Evolutionary conservation across 164 flowering plant species (phyloP), one percentile per base, ranked within the genome.

Genomic region (Berberis vulgaris): DNA sequence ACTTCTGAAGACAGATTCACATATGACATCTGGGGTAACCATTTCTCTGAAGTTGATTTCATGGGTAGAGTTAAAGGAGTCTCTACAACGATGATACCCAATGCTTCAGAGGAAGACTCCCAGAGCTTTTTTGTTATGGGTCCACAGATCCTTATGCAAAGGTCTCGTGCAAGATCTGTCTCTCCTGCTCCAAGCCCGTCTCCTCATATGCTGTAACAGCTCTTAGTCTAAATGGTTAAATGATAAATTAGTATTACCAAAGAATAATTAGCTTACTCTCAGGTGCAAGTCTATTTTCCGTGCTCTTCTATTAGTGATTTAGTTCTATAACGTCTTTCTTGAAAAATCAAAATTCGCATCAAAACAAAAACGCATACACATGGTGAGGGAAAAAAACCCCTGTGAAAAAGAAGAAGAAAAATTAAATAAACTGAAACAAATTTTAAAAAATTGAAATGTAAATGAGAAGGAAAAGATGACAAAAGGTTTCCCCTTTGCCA

Each of bases 11-110:
- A 82, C 57, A 74, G 77, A 47, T 84, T 80, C 67, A 76, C 76
- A 12, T 92, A 87, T 73, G 86, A 89, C 70, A 89, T 92, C 42
- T 92, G 96, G 98, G 98, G 89, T 54, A 84, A 85, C 71, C 95
- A 87, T 76, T 76, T 89, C 45, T 82, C 81, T 67, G 82, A 78
- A 57, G 73, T 78, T 64, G 74, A 76, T 62, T 62, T 77, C 40
- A 59, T 62, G 63, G 73, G 64, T 64, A 63, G 64, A 67, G 67
- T 73, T 11, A 73, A 59, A 42, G 77, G 71, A 61, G 60, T 41
- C 41, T 71, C 77, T 26, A 43, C 72, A 26, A 26, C 26, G 50
- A 57, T 68, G 69, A 72, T 67, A 43, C 69, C 78, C 45, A 70
- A 56, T 69, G 60, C 74, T 60, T 65, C 68, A 52, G 77, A 70